Base-by-base conservation (phyloP, 1,139 yeast species). In the Pichiaceae sp. region DNA sequence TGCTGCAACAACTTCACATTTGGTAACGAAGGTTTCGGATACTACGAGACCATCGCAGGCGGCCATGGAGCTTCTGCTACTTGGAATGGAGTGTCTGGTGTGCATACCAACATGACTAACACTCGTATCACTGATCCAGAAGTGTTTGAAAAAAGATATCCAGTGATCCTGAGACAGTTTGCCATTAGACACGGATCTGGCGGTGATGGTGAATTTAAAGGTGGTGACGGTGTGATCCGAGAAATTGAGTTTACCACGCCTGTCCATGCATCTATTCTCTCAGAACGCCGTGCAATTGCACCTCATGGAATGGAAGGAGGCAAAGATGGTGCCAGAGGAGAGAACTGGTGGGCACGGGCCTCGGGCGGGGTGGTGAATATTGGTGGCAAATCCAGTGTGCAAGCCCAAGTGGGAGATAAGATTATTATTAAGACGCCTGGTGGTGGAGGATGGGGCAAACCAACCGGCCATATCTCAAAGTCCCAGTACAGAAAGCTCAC, bases 371-470 rank as follows among this genome's bases (percentile, higher is more conserved):
- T 44, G 4, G 39, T 45, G 19, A 52, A 40, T 31, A 43, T 54
- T 17, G 57, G 54, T 4, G 58, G 59, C n/a, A 50, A 56, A 36
- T 37, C 56, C 14, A 50, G 53, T 30, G 59, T 61, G 16, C 43
- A 49, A 24, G 50, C 54, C 42, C 43, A 50, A 45, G 55, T 52
- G 35, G 75, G 75, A 19, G 76, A 70, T 43, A 54, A 68, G 27
- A 46, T 70, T 28, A 54, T 64, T 28, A 62, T 69, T 15, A 40
- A 55, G 44, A 68, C 75, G 1, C 75, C 75, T 1, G 75, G 75
- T 35, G 75, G 74, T 31, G 75, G 75, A 33, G 76, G 74, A 1
- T 70, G 61, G 49, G 75, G 74, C 32, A 43, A 38, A 12, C 29
- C 36, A n/a, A 37, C 17, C 16, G n/a, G n/a, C n/a, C n/a, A n/a